Evolutionary conservation across 768 basidiomycete genomes (phyloP), one percentile per base, ranked within the genome.

Genomic region (Ephemerocybe angulata): DNA sequence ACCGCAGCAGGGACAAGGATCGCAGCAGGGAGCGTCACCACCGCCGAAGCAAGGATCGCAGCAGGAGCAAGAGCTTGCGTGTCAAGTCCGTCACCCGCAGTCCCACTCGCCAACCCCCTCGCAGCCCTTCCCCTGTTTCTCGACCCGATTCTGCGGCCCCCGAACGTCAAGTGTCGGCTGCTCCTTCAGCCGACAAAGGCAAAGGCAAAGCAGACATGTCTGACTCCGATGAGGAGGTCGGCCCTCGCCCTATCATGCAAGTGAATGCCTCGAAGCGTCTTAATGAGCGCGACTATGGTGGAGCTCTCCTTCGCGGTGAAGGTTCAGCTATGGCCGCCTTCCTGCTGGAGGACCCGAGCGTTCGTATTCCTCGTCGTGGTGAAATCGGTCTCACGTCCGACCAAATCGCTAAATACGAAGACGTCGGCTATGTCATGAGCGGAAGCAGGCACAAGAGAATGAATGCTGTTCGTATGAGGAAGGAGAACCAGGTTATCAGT

Each of bases 401-500:
- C 28, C 83, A 92, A 68, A 99, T 99, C 60, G 93, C 87, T 5
- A 68, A 81, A 66, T 98, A 81, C 71, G 97, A 99, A 75, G 65
- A 77, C 22, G 89, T 88, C 7, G 97, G 97, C 17, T 99, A 97
- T 70, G 97, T 99, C 44, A 99, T 98, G 97, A 93, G 90, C 62
- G 97, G 96, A 42, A 90, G 85, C 63, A 76, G 96, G 58, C 94
- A 99, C 70, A 82, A 90, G 60, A 81, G 93, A 70, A 99, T 99
- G 97, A 99, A 98, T 62, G 96, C 97, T 1, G 96, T 99, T 41
- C 90, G 97, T 57, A 90, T 99, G 85, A 78, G 96, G 66, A 98
- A 98, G 79, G 97, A 99, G 77, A 98, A 99, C 75, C 97, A 99
- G 73, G 95, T 98, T 59, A 99, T 99, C 67, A 92, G 88, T 63